Base-by-base conservation (phyloP, 345 rosid species). In the Bretschneidera sinensis region DNA sequence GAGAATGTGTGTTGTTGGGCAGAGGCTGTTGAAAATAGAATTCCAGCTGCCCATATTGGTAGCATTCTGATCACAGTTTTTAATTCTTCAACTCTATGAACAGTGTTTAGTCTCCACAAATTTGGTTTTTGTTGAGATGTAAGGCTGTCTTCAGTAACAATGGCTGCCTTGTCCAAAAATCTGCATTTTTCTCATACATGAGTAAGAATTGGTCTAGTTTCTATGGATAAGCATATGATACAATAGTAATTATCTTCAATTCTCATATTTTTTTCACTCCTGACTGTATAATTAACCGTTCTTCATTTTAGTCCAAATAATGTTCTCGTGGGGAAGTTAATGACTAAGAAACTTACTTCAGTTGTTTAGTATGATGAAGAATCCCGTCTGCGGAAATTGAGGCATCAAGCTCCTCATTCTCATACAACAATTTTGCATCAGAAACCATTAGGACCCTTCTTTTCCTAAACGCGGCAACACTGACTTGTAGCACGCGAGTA, bases 21-120 rank as follows among this genome's bases (percentile, higher is more conserved):
- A 48, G 59, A 62, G 18, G 85, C 78, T 48, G 83, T 78, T 52
- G 74, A 63, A 24, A 75, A 68, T 4, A 81, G 68, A 53, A 78
- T 78, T 24, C 85, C 85, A 14, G 83, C 70, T 15, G 77, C 85
- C 85, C 85, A 73, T 14, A 81, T 81, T 0, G 85, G 85, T 57
- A 76, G 73, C 85, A 81, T 75, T 60, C 81, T 64, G 52, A 81
- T 57, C 11, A 81, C 24, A 9, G 71, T 70, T 71, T 81, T 81
- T 0, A 81, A 57, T 43, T 81, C 85, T 48, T 81, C 85, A 0
- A 81, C 83, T 47, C 85, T 63, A 52, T 81, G 85, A 0, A 81
- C 75, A 10, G 83, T 81, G 72, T 71, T 81, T n/a, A 81, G 60
- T 18, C 75, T 67, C 85, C 85, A 78, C 14, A 75, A 64, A 54